Percentiles rank a stretch among this genome's conserved stretches.
Conservation (phyloP, 2,329 filamentous ascomycete species). For the Aspergillus felis region DNA sequence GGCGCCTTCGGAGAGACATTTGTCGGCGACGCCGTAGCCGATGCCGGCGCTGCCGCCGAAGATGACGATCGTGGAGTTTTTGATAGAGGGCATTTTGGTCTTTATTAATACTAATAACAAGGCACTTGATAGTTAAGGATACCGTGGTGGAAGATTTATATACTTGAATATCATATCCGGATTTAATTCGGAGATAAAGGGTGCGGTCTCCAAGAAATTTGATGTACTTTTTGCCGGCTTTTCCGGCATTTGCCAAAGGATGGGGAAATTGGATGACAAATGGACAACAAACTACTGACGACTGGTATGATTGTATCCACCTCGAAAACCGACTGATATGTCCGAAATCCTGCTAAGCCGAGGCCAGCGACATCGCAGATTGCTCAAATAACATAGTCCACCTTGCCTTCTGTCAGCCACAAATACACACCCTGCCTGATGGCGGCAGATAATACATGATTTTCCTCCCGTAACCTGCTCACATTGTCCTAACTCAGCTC, state of each 20-base stretch:
- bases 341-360: background rate
- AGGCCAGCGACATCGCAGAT: conserved; percentile 8
- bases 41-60: conserved; percentile 53
- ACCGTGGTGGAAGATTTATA: background rate
- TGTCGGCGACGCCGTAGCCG: conserved; percentile 51
- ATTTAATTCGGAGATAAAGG: background rate
- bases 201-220: background rate
- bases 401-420: conserved; percentile 25
- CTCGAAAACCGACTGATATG: background rate
- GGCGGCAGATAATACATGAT: conserved; percentile 38
- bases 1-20: conserved; percentile 47
- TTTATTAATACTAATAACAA: background rate
- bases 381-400: conserved; percentile 17
- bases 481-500: conserved; percentile 33
- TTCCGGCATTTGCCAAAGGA: no score
- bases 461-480: conserved; percentile 21
- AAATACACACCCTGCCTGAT: conserved; percentile 31
- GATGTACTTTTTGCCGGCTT: no score
- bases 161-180: background rate
- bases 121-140: background rate
- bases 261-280: no score
- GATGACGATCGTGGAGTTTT: conserved; percentile 44
- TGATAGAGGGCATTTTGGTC: background rate
- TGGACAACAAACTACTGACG: no score
- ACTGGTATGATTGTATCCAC: no score